A percentile compares a stretch with the other conserved stretches of the same genome.
phyloP scores from a whole-genome alignment of 2,329 filamentous ascomycete genomes.

The Colletotrichum brevisporum region DNA sequence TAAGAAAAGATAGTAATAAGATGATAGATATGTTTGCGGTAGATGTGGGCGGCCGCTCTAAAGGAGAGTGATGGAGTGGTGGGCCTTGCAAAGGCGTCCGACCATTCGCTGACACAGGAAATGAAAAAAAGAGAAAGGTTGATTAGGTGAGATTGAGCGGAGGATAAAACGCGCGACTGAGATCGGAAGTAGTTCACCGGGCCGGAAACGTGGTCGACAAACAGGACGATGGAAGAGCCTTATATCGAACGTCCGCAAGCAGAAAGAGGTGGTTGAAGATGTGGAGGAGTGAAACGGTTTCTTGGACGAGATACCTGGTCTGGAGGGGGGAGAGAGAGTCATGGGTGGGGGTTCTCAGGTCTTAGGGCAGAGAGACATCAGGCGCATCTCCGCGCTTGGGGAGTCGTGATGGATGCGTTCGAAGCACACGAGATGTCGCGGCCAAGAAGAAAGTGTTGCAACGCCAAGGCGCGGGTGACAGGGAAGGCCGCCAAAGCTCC shows the following conservation, averaged over 20 bases:
- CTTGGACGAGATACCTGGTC: slow-evolving; percentile 19
- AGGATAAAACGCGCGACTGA: slow-evolving; percentile 19
- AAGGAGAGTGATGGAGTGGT: slow-evolving; percentile 32
- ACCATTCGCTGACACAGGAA: slow-evolving; percentile 24
- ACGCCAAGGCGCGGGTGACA: slow-evolving; percentile 24
- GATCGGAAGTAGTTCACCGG: slow-evolving; percentile 26
- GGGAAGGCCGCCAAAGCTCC: slow-evolving; percentile 16
- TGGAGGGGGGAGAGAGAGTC: slow-evolving; percentile 2
- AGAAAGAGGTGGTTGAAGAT: background rate
- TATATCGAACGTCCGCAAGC: slow-evolving; percentile 29
- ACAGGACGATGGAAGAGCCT: slow-evolving; percentile 25
- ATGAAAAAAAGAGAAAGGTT: slow-evolving; percentile 13
- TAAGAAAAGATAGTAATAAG: background rate
- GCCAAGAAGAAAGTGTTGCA: slow-evolving; percentile 33
- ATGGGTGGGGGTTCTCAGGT: slow-evolving; percentile 23
- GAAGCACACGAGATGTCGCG: slow-evolving; percentile 34
- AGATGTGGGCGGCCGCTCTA: background rate
- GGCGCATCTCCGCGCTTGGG: slow-evolving; percentile 17
- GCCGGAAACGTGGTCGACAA: slow-evolving; percentile 6
- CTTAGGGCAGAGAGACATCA: slow-evolving; percentile 11
- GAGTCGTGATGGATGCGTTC: slow-evolving; percentile 32
- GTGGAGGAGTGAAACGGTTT: background rate
- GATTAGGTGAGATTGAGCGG: slow-evolving; percentile 22
- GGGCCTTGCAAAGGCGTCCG: slow-evolving; percentile 36
- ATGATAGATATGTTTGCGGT: background rate